Base-by-base conservation (phyloP, 2,329 filamentous ascomycete species). In the Aspergillus luchuensis region DNA sequence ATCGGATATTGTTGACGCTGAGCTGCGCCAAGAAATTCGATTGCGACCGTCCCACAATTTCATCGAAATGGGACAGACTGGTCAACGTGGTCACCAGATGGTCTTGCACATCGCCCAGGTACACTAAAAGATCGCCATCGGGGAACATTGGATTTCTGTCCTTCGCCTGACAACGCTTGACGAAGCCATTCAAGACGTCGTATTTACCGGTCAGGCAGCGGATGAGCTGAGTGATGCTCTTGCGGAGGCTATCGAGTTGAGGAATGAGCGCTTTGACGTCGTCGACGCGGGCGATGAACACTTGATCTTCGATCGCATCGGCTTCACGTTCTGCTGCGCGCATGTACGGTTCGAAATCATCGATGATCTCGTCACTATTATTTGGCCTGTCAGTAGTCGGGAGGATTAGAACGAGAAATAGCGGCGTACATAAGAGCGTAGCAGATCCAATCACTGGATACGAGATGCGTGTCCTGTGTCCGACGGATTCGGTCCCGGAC, bases 21-120 rank as follows among this genome's bases (percentile, higher is more conserved):
- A 97, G 86, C 72, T 97, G 95, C 0, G 94, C 94, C 30, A 98
- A 84, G 73, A 97, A 98, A 74, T 98, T 98, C 79, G 89, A 91
- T 81, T 98, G 94, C 1, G 91, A 89, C 21, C 95, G 89, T 15
- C 90, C 91, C 39, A 98, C 84, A 82, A 99, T 97, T 83, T 97
- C 97, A 76, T 99, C 95, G 67, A 96, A 97, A 73, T 98, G 94
- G 0, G 87, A 85, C 63, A 99, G 79, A 76, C 95, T 97, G 67
- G 90, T 93, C 84, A 96, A 92, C 89, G 97, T 98, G 21, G 95
- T 99, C 54, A 98, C 91, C 47, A 98, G 92, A 83, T 99, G 95
- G 77, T 99, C 95, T 76, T 99, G 95, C 63, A 98, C 97, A 77
- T 99, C 95, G 68, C 91, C 91, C 19, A 99, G 86, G 73, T 98